Percentiles rank a stretch among this genome's conserved stretches.
Evolutionary conservation across 352 stramenopile species (phyloP).

Genomic region (Thalassiosira hispida): DNA sequence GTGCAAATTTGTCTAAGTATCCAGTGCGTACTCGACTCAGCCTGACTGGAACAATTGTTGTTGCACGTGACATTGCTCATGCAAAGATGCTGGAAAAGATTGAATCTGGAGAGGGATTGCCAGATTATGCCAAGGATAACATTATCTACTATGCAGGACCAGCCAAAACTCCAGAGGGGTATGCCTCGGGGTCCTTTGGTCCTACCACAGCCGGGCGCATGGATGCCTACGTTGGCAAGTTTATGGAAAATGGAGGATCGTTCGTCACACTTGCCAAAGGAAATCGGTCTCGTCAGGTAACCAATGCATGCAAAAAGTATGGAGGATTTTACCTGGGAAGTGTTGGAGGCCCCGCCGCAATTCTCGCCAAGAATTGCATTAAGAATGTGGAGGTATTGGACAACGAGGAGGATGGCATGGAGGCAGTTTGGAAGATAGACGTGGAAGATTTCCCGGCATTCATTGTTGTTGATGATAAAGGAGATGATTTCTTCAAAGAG

Average conservation of each 20-base stretch:
- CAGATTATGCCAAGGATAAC: slow-evolving; percentile 90
- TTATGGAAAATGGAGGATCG: slow-evolving; percentile 87
- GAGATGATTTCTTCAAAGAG: slow-evolving; percentile 90
- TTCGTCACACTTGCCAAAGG: slow-evolving; percentile 91
- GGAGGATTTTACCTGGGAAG: slow-evolving; percentile 91
- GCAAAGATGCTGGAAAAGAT: slow-evolving; percentile 89
- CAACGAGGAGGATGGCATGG: slow-evolving; percentile 91
- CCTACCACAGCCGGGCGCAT: slow-evolving; percentile 90
- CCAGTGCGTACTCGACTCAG: slow-evolving; percentile 87
- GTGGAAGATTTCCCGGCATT: slow-evolving; percentile 91
- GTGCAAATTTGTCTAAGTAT: slow-evolving; percentile 84
- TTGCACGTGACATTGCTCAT: slow-evolving; percentile 91
- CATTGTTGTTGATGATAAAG: slow-evolving; percentile 91
- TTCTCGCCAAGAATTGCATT: slow-evolving; percentile 91
- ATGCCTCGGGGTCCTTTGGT: slow-evolving; percentile 89
- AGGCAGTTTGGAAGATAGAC: slow-evolving; percentile 92
- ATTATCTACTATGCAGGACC: slow-evolving; percentile 92
- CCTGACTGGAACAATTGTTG: slow-evolving; percentile 90
- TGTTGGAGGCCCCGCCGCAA: slow-evolving; percentile 89
- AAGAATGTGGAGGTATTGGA: slow-evolving; percentile 90
- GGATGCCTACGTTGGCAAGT: slow-evolving; percentile 90
- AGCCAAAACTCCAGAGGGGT: slow-evolving; percentile 90
- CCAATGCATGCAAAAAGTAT: slow-evolving; percentile 90
- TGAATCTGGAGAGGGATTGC: slow-evolving; percentile 87
- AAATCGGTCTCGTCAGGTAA: slow-evolving; percentile 88